Conservation (phyloP, 1,139 yeast species). For the Suhomyces guaymorum region DNA sequence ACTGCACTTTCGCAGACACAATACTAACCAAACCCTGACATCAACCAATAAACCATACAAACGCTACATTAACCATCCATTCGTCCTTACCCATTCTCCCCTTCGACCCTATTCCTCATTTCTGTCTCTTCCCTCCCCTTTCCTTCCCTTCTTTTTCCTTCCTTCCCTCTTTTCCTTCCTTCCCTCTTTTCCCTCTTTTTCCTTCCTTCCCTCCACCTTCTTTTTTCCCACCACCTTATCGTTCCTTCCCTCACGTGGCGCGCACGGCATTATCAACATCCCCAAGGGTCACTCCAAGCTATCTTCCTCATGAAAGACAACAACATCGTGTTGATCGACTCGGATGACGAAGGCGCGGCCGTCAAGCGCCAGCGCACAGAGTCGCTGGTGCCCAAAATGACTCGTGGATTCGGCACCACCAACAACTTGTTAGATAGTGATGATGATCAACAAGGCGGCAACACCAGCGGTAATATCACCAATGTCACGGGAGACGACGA, state of each 20-base stretch:
- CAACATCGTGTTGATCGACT: constrained; percentile 22
- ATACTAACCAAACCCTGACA: too few relatives aligned
- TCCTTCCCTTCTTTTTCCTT: background rate
- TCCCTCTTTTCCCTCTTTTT: background rate
- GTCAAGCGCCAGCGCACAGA: constrained; percentile 14
- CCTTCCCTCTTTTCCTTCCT: background rate
- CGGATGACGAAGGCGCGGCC: constrained; percentile 17
- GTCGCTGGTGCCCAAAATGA: constrained; percentile 10
- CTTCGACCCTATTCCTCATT: background rate
- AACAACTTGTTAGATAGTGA: constrained; percentile 12
- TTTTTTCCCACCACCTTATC: background rate
- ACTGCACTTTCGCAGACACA: too few relatives aligned
- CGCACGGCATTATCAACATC: background rate
- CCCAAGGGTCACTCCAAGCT: background rate
- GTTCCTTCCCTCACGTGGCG: background rate
- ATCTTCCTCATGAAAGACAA: constrained; percentile 8
- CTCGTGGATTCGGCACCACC: constrained; percentile 16
- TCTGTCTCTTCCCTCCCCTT: background rate
- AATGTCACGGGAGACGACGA: too few relatives aligned
- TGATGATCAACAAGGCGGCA: constrained; percentile 8
- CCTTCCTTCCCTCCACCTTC: background rate
- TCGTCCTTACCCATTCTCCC: too few relatives aligned
- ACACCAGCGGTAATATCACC: constrained; percentile 2
- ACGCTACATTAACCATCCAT: too few relatives aligned
- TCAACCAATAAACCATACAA: too few relatives aligned